These are phyloP conservation scores for Globisporangium mamillatum DNA, from an alignment of 352 stramenopile genomes.

Conservation along the genomic window DNA sequence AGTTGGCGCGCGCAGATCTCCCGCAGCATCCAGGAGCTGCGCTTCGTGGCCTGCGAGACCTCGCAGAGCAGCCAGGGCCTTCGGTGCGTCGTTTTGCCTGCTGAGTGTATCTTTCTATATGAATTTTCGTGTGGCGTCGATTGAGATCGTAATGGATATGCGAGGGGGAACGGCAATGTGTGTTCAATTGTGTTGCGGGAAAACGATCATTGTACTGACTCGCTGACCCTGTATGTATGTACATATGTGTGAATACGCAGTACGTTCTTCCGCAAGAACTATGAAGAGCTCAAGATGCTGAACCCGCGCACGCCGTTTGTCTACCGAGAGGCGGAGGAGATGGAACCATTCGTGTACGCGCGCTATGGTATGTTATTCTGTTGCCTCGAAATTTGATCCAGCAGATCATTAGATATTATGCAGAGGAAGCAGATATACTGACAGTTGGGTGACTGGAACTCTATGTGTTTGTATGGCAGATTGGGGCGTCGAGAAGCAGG, in stretches of 20 bases:
- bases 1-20: slow-evolving; percentile 89
- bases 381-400: not conserved
- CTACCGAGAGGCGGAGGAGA: slow-evolving; percentile 85
- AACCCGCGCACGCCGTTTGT: slow-evolving; percentile 82
- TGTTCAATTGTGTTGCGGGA: not conserved
- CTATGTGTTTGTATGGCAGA: slow-evolving; percentile 25
- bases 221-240: slow-evolving; percentile 12
- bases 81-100: slow-evolving; percentile 38
- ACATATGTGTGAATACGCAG: slow-evolving; percentile 23
- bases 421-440: not conserved
- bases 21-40: slow-evolving; percentile 78
- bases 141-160: not conserved
- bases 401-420: not conserved
- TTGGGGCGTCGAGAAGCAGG: slow-evolving; percentile 83
- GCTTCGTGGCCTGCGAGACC: slow-evolving; percentile 82
- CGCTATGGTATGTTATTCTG: slow-evolving; percentile 45
- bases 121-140: not conserved
- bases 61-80: slow-evolving; percentile 82
- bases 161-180: not conserved
- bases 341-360: slow-evolving; percentile 87
- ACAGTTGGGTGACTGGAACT: not conserved
- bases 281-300: slow-evolving; percentile 86
- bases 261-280: slow-evolving; percentile 86
- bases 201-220: slow-evolving; percentile 5
- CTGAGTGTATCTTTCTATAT: not conserved